Evolutionary conservation across 768 basidiomycete species (phyloP).

Genomic region (Lactarius indigo): DNA sequence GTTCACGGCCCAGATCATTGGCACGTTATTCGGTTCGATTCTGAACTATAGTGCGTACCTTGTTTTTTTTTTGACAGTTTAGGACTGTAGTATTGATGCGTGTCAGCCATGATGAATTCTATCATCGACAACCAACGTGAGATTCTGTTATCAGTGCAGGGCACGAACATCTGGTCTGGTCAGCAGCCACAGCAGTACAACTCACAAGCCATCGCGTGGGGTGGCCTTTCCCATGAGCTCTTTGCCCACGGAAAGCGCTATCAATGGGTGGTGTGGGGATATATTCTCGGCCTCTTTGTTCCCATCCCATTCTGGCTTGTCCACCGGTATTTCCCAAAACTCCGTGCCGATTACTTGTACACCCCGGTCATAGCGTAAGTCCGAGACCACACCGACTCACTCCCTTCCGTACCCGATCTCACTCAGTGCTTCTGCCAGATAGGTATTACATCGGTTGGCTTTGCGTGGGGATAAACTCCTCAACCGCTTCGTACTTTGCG

Average conservation of each 20-base stretch:
- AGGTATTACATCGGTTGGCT: slow-evolving; percentile 51
- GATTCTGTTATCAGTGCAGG: slow-evolving; percentile 51
- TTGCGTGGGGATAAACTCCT: slow-evolving; percentile 49
- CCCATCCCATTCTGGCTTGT: slow-evolving; percentile 53
- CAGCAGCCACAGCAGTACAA: slow-evolving; percentile 50
- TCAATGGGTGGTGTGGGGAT: slow-evolving; percentile 48
- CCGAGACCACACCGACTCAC: slow-evolving; percentile 1
- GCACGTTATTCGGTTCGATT: slow-evolving; percentile 45
- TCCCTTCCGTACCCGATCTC: not conserved
- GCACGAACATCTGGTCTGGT: slow-evolving; percentile 51
- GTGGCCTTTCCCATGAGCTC: slow-evolving; percentile 33
- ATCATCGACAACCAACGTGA: slow-evolving; percentile 50
- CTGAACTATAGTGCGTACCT: slow-evolving; percentile 34
- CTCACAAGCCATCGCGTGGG: slow-evolving; percentile 51
- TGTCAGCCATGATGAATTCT: slow-evolving; percentile 51
- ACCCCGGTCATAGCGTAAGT: slow-evolving; percentile 44
- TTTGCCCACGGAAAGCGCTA: slow-evolving; percentile 32
- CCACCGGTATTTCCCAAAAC: slow-evolving; percentile 43
- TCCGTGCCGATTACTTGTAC: slow-evolving; percentile 45
- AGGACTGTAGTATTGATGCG: not conserved
- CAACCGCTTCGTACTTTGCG: slow-evolving; percentile 40
- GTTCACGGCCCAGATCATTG: slow-evolving; percentile 46
- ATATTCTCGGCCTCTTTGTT: slow-evolving; percentile 46
- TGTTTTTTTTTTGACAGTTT: not conserved
- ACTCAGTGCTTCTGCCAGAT: not conserved